Evolutionary conservation across 2,329 filamentous ascomycete species (phyloP), one percentile per base, ranked within the genome.

Genomic region (Trichoderma citrinoviride): DNA sequence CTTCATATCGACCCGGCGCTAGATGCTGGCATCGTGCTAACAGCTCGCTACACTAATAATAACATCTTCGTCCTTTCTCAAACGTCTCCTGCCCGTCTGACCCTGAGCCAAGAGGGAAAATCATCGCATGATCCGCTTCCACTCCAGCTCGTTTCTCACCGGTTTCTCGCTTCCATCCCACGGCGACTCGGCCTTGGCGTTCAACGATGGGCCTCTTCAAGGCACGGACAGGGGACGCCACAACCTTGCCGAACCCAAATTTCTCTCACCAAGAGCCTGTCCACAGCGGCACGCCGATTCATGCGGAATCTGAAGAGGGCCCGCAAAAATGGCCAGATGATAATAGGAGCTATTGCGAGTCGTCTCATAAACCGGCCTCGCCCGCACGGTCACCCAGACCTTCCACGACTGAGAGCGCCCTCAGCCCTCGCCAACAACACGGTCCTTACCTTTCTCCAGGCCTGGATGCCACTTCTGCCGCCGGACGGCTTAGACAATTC

Each of bases 271-370:
- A 47, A 44, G 61, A 57, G 61, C 53, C 41, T 43, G 52, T 14
- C 53, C 37, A 44, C 61, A 56, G 43, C 54, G 50, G 46, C 17
- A 43, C 54, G 61, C 53, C 61, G 41, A 33, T 33, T 50, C 37
- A 62, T 46, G 58, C 58, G 44, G 58, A 40, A 46, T 58, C 54
- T 23, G 61, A 44, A 52, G 44, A 52, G 46, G 61, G 52, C 53
- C 53, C 61, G 61, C 61, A 57, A 57, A 64, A 57, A 64, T 57
- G 61, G 54, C 33, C 61, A 44, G 46, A 52, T 25, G 37, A 62
- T 29, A 27, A 37, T 37, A 37, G 33, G 33, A 29, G 58, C 27
- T 40, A 53, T 46, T 46, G 25, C 37, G 37, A 57, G 44, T 50
- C 41, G 25, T 33, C 61, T 64, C 46, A 58, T 29, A 52, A 57